Base-by-base conservation (phyloP, 371 early-diverging fungal genomes). In the Syncephalastrum sp. region DNA sequence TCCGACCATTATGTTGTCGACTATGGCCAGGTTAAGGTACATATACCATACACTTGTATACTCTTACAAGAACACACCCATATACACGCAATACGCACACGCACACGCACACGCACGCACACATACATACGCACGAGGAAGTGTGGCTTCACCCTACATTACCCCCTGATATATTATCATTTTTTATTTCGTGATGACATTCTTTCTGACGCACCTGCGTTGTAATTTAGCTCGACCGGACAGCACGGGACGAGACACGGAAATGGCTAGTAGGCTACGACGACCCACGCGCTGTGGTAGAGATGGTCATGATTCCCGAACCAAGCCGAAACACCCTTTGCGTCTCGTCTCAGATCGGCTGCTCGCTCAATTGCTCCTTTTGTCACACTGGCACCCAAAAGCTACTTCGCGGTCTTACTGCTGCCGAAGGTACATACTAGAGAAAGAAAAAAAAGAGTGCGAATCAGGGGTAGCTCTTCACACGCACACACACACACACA, bases 311-410 rank as follows among this genome's bases (percentile, higher is more conserved):
- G 46, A 91, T 91, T 45, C 90, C 91, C 0, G 87, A 88, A 42
- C 58, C 57, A 3, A 64, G 74, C 47, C 70, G 94, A 53, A 86
- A 89, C 1, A 96, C 96, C 1, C 78, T 94, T 19, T 96, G 96
- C 59, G 85, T 96, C 12, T 90, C 90, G 12, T 90, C 91, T 29
- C 97, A 96, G 59, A 85, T 95, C 16, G 97, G 96, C 0, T 95
- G 96, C 65, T 88, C 90, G 0, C 72, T 94, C 56, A 88, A 82
- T 0, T 96, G 95, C 59, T 89, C 82, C 10, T 95, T 95, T 63
- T 96, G 96, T 71, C 93, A 93, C 50, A 95, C 96, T 21, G 96
- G 97, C 7, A 95, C 94, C 94, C 21, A 94, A 75, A 87, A 89
- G 38, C 73, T 94, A 42, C 69, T 88, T 46, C 72, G 91, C 27